A percentile compares a stretch with the other conserved stretches of the same genome.
These are phyloP conservation scores for Kwoniella dendrophila DNA, from an alignment of 768 basidiomycete genomes.

Conservation along the genomic window DNA sequence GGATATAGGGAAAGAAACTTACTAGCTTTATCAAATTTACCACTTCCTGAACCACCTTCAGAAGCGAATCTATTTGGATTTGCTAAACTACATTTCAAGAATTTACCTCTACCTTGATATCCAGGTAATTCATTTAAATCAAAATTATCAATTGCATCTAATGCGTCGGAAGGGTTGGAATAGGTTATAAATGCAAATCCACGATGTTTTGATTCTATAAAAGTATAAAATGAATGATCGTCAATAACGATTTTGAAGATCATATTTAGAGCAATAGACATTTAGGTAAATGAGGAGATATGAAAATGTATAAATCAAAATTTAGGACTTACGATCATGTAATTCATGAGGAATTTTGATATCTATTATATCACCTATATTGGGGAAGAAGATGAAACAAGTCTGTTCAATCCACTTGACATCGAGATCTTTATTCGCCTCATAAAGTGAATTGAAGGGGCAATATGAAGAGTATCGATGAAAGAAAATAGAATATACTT, in stretches of 20 bases:
- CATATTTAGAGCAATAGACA: no score
- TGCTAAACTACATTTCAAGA: conserved; percentile 67
- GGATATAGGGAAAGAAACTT: conserved; percentile 21
- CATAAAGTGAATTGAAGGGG: no score
- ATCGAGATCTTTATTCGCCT: no score
- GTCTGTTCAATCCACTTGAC: no score
- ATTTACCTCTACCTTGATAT: conserved; percentile 70
- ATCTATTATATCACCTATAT: conserved; percentile 91
- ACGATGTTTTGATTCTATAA: conserved; percentile 58
- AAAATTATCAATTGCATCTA: conserved; percentile 99
- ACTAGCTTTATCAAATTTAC: conserved; percentile 50
- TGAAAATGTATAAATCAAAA: conserved; percentile 19
- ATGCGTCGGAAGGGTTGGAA: conserved; percentile 75
- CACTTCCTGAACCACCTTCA: conserved; percentile 52
- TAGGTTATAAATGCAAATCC: conserved; percentile 95
- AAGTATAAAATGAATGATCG: conserved; percentile 10
- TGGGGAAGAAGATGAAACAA: no score
- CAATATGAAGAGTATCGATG: no score
- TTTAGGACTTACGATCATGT: conserved; percentile 18
- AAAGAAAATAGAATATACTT: conserved; percentile 53
- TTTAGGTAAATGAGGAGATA: no score
- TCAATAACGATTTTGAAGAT: no score
- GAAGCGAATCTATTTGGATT: conserved; percentile 75
- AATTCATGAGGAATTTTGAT: conserved; percentile 78
- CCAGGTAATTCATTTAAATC: conserved; percentile 84